phyloP scores from a whole-genome alignment of 306 rosid genomes.

The Dryas alaskensis region DNA sequence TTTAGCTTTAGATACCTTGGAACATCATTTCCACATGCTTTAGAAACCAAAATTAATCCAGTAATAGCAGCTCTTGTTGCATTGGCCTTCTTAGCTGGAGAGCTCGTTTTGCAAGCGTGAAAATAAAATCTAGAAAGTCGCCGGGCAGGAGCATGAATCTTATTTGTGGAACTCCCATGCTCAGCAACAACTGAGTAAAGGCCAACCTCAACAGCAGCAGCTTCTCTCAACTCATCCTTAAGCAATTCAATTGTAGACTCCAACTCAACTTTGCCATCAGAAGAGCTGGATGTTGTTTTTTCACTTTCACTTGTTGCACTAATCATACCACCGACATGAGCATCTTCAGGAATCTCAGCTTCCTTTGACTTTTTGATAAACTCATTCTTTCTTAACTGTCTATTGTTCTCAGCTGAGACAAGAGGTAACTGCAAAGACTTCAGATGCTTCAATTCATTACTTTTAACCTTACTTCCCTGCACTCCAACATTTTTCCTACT shows the following conservation, averaged over 20 bases:
- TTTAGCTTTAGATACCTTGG: constrained; percentile 54
- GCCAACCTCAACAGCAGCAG: constrained; percentile 81
- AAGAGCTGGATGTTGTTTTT: constrained; percentile 18
- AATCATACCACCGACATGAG: constrained; percentile 22
- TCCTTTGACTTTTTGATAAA: constrained; percentile 34
- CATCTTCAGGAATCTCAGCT: constrained; percentile 27
- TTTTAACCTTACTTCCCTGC: constrained; percentile 22
- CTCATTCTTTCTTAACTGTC: constrained; percentile 28
- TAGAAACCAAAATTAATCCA: constrained; percentile 80
- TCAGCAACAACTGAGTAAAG: constrained; percentile 81
- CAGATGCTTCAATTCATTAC: constrained; percentile 42
- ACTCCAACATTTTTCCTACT: constrained; percentile 32
- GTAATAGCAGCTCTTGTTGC: constrained; percentile 70
- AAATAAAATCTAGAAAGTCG: constrained; percentile 85
- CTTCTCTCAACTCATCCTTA: constrained; percentile 74
- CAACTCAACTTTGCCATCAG: constrained; percentile 36
- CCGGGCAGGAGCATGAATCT: constrained; percentile 90
- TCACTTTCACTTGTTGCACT: constrained; percentile 24
- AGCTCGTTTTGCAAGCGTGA: constrained; percentile 54
- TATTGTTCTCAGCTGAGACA: constrained; percentile 36
- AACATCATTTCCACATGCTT: constrained; percentile 92
- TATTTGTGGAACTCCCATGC: constrained; percentile 74
- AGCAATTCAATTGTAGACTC: constrained; percentile 65
- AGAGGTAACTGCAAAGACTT: constrained; percentile 36
- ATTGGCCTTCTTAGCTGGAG: constrained; percentile 51